phyloP scores from a whole-genome alignment of 2,329 filamentous ascomycete species.

The Gyromitra esculenta region DNA sequence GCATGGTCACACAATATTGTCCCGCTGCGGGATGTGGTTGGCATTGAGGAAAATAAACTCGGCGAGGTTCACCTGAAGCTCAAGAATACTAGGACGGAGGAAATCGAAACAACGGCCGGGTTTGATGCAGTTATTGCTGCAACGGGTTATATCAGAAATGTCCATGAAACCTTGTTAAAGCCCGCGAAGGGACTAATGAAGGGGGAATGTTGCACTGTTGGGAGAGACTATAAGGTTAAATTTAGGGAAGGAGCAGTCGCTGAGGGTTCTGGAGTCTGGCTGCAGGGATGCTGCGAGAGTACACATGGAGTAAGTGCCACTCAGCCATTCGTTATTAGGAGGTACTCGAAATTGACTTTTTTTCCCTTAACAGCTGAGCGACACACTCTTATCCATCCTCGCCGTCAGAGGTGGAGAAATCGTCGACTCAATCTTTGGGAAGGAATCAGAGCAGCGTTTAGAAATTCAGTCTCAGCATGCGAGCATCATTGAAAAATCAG shows the following conservation, averaged over 20 bases:
- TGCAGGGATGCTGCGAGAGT: constrained; percentile 92
- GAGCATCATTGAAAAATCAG: constrained; percentile 44
- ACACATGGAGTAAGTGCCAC: constrained; percentile 82
- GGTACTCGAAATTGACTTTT: constrained; percentile 32
- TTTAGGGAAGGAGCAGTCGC: constrained; percentile 75
- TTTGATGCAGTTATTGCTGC: constrained; percentile 84
- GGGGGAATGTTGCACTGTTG: constrained; percentile 71
- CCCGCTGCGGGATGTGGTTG: constrained; percentile 72
- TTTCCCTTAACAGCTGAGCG: constrained; percentile 70
- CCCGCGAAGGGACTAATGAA: constrained; percentile 71
- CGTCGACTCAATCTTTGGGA: constrained; percentile 74
- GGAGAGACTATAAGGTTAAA: constrained; percentile 79
- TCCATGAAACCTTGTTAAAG: constrained; percentile 80
- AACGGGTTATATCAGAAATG: constrained; percentile 82
- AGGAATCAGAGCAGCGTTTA: constrained; percentile 21
- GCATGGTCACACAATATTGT: constrained; percentile 86
- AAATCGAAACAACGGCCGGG: constrained; percentile 69
- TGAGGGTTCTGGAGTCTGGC: constrained; percentile 81
- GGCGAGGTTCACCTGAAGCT: constrained; percentile 67
- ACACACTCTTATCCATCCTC: constrained; percentile 82
- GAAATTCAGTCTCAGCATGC: constrained; percentile 36
- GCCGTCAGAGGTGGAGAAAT: constrained; percentile 80
- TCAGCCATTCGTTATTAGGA: constrained; percentile 16
- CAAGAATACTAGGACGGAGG: constrained; percentile 62
- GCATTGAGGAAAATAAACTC: constrained; percentile 67